phyloP scores from a whole-genome alignment of 805 yeast species.

The Saccharomyces cerevisiae region DNA sequence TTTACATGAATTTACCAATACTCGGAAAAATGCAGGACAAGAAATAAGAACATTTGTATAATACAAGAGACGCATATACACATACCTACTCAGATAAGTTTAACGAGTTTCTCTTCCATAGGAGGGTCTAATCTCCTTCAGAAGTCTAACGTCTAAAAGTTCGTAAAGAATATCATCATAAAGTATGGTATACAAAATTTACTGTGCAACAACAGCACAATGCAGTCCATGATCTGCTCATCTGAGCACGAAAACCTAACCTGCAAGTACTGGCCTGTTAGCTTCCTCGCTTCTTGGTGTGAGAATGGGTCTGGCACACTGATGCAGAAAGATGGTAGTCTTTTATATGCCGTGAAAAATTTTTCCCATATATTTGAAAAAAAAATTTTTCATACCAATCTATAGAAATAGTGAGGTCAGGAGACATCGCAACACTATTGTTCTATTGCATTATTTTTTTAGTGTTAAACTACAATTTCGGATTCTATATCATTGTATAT shows the following conservation, averaged over 20 bases:
- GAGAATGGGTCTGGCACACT: neutral
- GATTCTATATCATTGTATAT: neutral
- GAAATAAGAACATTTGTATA: constrained; percentile 13
- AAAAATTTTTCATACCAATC: neutral
- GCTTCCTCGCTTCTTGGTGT: neutral
- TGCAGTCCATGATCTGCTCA: neutral
- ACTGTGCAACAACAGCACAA: neutral
- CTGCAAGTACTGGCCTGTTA: neutral
- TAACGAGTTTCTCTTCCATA: constrained; percentile 21
- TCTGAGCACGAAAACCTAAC: neutral
- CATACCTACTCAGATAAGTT: neutral
- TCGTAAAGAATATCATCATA: neutral
- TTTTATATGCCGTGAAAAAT: neutral
- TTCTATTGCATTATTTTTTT: neutral
- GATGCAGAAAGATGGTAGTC: neutral
- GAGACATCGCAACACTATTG: neutral
- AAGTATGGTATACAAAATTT: neutral
- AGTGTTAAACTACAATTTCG: neutral
- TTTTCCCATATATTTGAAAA: neutral
- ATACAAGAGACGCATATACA: neutral
- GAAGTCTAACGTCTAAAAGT: constrained; percentile 34
- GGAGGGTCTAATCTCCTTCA: constrained; percentile 15
- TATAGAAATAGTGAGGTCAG: neutral
- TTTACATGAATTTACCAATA: neutral
- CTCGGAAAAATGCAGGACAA: neutral